Percentiles rank a stretch among this genome's conserved stretches.
phyloP scores from a whole-genome alignment of 2,329 filamentous ascomycete genomes.

The Cadophora malorum region DNA sequence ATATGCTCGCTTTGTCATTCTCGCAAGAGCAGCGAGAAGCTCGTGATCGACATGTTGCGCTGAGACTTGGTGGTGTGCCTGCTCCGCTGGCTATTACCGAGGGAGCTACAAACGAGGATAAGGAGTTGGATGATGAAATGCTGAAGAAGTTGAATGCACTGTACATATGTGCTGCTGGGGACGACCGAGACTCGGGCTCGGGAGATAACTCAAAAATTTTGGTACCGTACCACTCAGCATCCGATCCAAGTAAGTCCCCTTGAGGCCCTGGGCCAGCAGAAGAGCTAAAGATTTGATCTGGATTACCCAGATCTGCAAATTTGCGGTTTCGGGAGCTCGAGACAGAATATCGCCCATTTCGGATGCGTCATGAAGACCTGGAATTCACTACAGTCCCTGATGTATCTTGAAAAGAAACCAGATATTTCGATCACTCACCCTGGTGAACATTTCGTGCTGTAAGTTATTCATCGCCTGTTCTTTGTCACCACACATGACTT shows the following conservation, averaged over 20 bases:
- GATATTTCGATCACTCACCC: too few relatives aligned
- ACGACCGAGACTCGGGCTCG: background rate
- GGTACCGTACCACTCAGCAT: background rate
- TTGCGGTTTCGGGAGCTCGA: too few relatives aligned
- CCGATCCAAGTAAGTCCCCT: background rate
- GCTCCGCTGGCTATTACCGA: slow-evolving; percentile 19
- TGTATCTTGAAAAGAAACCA: too few relatives aligned
- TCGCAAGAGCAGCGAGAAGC: slow-evolving; percentile 30
- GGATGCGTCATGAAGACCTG: too few relatives aligned
- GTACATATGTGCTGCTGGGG: slow-evolving; percentile 22
- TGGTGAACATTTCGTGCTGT: too few relatives aligned
- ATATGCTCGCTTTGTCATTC: slow-evolving; percentile 19
- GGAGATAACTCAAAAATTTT: slow-evolving; percentile 5
- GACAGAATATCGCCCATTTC: too few relatives aligned
- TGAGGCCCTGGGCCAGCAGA: too few relatives aligned
- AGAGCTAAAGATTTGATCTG: too few relatives aligned
- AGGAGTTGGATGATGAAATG: slow-evolving; percentile 32
- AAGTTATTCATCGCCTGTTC: too few relatives aligned
- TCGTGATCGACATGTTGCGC: slow-evolving; percentile 31
- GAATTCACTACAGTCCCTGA: too few relatives aligned
- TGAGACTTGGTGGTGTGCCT: slow-evolving; percentile 23
- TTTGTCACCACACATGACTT: too few relatives aligned
- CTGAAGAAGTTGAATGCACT: slow-evolving; percentile 34
- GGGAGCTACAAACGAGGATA: background rate
- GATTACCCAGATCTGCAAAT: too few relatives aligned